Conservation (phyloP, 331 rosid species). For the Pyracantha coccinea region DNA sequence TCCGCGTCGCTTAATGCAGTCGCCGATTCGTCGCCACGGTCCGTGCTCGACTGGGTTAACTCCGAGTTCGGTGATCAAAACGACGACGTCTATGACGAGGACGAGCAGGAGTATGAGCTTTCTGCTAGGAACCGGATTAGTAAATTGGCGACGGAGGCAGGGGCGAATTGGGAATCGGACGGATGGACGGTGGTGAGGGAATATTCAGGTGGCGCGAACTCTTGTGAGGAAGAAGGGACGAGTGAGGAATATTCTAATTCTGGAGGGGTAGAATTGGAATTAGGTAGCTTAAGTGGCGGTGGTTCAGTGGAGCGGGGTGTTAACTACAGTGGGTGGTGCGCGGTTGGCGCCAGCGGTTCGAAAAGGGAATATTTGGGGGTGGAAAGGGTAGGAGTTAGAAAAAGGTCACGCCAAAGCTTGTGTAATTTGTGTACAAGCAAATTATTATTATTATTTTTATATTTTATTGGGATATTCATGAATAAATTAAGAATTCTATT, state of each 20-base stretch:
- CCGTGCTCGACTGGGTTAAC: conserved; percentile 67
- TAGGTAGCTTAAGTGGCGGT: not conserved
- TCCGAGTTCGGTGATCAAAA: conserved; percentile 22
- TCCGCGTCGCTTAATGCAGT: conserved; percentile 2
- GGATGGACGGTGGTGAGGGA: conserved; percentile 62
- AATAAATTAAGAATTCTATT: conserved; percentile 2
- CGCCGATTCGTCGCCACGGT: conserved; percentile 66
- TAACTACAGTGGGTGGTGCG: not conserved
- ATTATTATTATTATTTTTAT: not conserved
- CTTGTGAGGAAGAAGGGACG: conserved; percentile 16
- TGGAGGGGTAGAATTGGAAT: conserved; percentile 7
- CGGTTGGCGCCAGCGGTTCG: conserved; percentile 26
- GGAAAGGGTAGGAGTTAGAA: not conserved
- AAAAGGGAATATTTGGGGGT: conserved; percentile 3
- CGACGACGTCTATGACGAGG: not conserved
- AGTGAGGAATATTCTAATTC: conserved; percentile 17
- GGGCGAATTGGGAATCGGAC: conserved; percentile 64
- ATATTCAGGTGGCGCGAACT: not conserved
- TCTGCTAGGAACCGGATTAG: conserved; percentile 36
- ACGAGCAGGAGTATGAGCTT: not conserved
- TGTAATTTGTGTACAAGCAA: not conserved
- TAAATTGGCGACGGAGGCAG: conserved; percentile 31
- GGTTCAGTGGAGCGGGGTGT: not conserved
- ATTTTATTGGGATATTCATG: not conserved
- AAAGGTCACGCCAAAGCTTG: conserved; percentile 3